Base-by-base conservation (phyloP, 257 asterid genomes). In the Salvia splendens region DNA sequence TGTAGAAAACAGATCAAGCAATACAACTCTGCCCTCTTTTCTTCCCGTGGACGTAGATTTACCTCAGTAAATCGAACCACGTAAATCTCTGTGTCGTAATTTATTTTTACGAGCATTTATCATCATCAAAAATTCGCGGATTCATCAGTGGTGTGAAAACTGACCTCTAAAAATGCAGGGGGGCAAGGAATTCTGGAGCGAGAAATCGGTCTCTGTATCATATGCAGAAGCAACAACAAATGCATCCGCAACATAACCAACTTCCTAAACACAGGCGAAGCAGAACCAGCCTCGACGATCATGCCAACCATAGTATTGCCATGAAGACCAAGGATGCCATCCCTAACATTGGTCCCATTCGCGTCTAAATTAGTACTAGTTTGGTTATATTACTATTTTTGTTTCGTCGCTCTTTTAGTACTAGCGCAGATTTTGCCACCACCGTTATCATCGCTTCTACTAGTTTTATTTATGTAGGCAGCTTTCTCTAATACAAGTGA, bases 131-230 rank as follows among this genome's bases (percentile, higher is more conserved):
- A n/a, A n/a, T n/a, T n/a, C n/a, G n/a, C n/a, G n/a, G n/a, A n/a
- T n/a, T 17, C 17, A 30, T 12, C 10, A 0, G 24, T 46, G 55
- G 70, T 43, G 38, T 47, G 57, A 61, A 2, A 2, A 20, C 12
- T 46, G 43, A 10, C 20, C 9, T 56, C 43, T n/a, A 12, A 46
- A 30, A 40, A 68, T 64, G n/a, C 78, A 92, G 97, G 89, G 87
- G 97, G 89, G 79, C 97, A 89, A 73, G 98, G 86, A 14, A 87
- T 89, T 88, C 54, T 92, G 40, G 95, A 86, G 80, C 80, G 89
- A 69, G 98, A 92, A 73, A 80, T 92, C 1, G 85, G 69, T 58
- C 83, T 61, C 41, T 84, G 61, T 78, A 56, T 65, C 88, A 83
- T 61, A 53, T 78, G 48, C 95, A 84, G 64, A 80, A 69, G 80